A percentile compares a stretch with the other conserved stretches of the same genome.
phyloP scores from a whole-genome alignment of 345 rosid species.

The Nasturtium officinale region DNA sequence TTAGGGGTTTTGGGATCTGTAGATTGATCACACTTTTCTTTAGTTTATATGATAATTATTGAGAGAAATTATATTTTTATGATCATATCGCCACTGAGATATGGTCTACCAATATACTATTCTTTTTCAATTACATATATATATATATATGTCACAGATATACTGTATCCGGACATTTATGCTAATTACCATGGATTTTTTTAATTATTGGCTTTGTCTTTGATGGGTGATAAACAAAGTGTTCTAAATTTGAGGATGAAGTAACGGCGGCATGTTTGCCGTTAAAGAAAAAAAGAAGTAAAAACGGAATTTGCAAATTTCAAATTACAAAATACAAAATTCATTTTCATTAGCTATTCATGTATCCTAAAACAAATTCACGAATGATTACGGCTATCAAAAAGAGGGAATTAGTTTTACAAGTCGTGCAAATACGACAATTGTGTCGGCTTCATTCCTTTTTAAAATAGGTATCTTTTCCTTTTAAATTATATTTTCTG shows the following conservation, averaged over 20 bases:
- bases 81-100: conserved; percentile 54
- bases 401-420: background rate
- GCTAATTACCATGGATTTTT: background rate
- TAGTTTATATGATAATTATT: conserved; percentile 21
- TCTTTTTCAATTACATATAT: background rate
- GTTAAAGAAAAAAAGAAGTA: background rate
- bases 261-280: background rate
- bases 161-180: background rate
- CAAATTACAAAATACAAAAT: too few relatives aligned
- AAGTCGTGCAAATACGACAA: conserved; percentile 30
- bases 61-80: conserved; percentile 57
- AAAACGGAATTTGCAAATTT: background rate
- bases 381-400: background rate
- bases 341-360: background rate
- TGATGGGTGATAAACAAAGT: background rate
- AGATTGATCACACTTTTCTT: conserved; percentile 34
- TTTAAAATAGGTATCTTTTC: conserved; percentile 17
- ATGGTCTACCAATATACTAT: conserved; percentile 42
- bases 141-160: background rate
- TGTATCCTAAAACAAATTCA: conserved; percentile 2
- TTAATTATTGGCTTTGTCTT: background rate
- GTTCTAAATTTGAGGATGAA: background rate
- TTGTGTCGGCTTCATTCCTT: conserved; percentile 25
- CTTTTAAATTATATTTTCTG: background rate
- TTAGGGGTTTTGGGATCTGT: conserved; percentile 58